Base-by-base conservation (phyloP, 495 filamentous ascomycete genomes). In the Xylaria curta region DNA sequence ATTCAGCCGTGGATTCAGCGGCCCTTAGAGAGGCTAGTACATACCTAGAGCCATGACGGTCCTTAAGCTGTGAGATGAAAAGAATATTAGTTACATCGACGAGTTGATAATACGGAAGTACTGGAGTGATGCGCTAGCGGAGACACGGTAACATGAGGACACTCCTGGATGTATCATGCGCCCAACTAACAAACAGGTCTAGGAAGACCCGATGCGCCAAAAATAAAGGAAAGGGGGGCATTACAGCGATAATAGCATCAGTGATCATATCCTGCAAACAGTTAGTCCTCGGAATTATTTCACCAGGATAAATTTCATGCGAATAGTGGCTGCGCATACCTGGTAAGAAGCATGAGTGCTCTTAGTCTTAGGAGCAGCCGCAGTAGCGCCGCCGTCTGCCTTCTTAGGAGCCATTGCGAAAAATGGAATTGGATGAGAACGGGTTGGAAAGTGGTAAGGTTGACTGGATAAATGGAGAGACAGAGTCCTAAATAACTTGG, bases 401-500 rank as follows among this genome's bases (percentile, higher is more conserved):
- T 90, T 91, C 87, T 90, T 91, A 80, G 89, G 87, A 87, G 88
- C 82, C 89, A 90, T 90, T 79, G 76, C 81, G 84, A 81, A 73
- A 74, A 78, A 53, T 76, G 60, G 33, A 60, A 60, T 53, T 67
- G 65, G 58, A 51, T 28, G 66, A 49, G 9, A 38, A 44, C 24
- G 62, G 44, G 61, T 46, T 69, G 66, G 44, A 42, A 74, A 47
- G 44, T 54, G 8, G 59, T 60, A 54, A 70, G 67, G 51, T 28
- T n/a, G 47, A 44, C 54, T 70, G 53, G 28, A 70, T 40, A 17
- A 36, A 49, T 58, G 40, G 47, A 60, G 59, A 62, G 44, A 66
- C 66, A 70, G 75, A 72, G 71, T 70, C 59, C 19, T 44, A 21
- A 56, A 66, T 3, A 31, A 69, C 40, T 40, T 36, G 38, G 38